A percentile compares a stretch with the other conserved stretches of the same genome.
phyloP scores from a whole-genome alignment of 75 land plant species.

The Sequoiadendron giganteum region DNA sequence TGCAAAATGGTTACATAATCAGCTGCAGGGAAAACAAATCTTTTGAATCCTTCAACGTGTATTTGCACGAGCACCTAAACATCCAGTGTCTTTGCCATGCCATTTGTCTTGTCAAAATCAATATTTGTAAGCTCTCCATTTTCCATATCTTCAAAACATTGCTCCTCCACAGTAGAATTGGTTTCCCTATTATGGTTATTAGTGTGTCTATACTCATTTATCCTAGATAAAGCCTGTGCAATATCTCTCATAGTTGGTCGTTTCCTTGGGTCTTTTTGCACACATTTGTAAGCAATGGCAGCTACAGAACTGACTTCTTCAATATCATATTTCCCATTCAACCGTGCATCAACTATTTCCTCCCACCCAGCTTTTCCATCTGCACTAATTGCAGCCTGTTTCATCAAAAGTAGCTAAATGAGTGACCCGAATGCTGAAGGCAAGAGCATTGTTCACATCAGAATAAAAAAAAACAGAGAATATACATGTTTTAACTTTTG shows the following conservation, averaged over 20 bases:
- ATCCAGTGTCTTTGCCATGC: no score
- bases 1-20: no score
- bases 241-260: slow-evolving; percentile 87
- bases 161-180: neutral
- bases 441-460: neutral
- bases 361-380: slow-evolving; percentile 83
- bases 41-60: no score
- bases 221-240: slow-evolving; percentile 55
- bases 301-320: slow-evolving; percentile 74
- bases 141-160: neutral
- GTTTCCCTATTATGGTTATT: neutral
- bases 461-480: neutral
- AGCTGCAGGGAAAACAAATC: no score
- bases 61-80: no score
- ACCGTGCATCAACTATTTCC: slow-evolving; percentile 67
- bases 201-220: slow-evolving; percentile 21
- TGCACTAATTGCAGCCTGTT: slow-evolving; percentile 68
- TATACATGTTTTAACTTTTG: neutral
- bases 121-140: neutral
- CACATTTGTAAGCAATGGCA: slow-evolving; percentile 69
- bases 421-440: neutral
- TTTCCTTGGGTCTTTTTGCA: slow-evolving; percentile 40
- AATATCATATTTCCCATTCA: slow-evolving; percentile 53
- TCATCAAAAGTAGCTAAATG: neutral
- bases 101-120: neutral